Base-by-base conservation (phyloP, 2,329 filamentous ascomycete genomes). In the Phyllosticta paracitricarpa region DNA sequence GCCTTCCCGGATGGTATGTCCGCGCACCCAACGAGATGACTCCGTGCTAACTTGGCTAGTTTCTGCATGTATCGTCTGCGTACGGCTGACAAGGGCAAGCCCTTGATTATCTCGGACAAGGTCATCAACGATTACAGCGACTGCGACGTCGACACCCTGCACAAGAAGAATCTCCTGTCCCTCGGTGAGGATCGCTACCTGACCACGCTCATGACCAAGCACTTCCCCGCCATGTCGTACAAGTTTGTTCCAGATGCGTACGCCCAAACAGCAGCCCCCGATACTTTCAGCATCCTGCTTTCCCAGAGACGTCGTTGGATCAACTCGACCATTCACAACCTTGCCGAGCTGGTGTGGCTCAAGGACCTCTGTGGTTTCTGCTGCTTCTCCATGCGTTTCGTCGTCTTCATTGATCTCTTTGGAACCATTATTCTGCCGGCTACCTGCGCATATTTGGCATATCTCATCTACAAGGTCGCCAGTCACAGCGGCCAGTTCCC, bases 301-400 rank as follows among this genome's bases (percentile, higher is more conserved):
- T 99, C 94, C n/a, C 94, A 99, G 74, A 87, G 94, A 81, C 91
- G 94, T 80, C 89, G 94, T 73, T 99, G 94, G 94, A 99, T 99
- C 75, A 99, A 99, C 78, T 97, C 94, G 1, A 99, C 94, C 9
- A 88, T 99, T 64, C 94, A 99, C 81, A 99, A 99, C 73, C 76
- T 99, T 71, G 89, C 88, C 26, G 94, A 99, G 74, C 79, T 99
- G 70, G 87, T 96, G 72, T 88, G 88, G 69, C 82, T 99, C 55
- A 88, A 92, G 73, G 91, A 99, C 70, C 87, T 99, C 75, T 99
- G 94, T 72, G 94, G 94, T 67, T 99, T 99, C 85, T 99, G 94
- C 78, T 96, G 89, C 77, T 97, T 97, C 81, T 91, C 89, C 65
- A 97, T 97, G 93, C 87, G 93, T 64, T 97, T 97, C 69, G 84